phyloP scores from a whole-genome alignment of 768 basidiomycete genomes.

The Trametes cinnabarina region DNA sequence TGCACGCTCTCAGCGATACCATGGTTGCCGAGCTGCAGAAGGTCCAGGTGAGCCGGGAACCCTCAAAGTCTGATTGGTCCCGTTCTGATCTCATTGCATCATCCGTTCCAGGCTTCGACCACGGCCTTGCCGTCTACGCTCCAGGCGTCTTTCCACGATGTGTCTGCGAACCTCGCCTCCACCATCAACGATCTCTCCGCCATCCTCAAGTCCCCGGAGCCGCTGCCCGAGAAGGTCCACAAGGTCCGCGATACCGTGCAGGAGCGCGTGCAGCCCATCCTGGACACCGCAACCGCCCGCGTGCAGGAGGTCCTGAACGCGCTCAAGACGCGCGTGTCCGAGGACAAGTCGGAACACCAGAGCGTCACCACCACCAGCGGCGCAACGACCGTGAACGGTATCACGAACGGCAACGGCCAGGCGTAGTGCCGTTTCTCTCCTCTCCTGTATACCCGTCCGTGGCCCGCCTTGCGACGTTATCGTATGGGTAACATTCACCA shows the following conservation, averaged over 20 bases:
- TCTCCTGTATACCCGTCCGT: no score
- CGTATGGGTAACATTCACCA: no score
- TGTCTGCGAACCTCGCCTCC: constrained; percentile 52
- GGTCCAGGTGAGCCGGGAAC: constrained; percentile 38
- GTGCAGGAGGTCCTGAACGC: constrained; percentile 31
- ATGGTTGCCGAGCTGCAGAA: constrained; percentile 69
- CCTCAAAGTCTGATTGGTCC: background rate
- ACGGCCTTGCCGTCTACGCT: constrained; percentile 49
- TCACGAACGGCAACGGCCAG: constrained; percentile 12
- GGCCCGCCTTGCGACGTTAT: no score
- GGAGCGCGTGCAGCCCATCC: constrained; percentile 57
- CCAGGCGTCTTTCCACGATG: constrained; percentile 58
- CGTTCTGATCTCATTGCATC: background rate
- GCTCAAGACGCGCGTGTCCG: constrained; percentile 16
- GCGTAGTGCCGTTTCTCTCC: no score
- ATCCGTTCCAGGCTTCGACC: constrained; percentile 50
- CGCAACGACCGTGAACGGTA: constrained; percentile 6
- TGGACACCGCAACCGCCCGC: constrained; percentile 41
- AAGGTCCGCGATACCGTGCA: constrained; percentile 58
- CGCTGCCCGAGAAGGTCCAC: constrained; percentile 60
- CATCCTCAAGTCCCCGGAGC: constrained; percentile 55
- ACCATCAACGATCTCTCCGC: constrained; percentile 52
- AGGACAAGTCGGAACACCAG: constrained; percentile 20
- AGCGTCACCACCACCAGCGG: constrained; percentile 16
- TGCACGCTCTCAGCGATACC: constrained; percentile 59